Evolutionary conservation across 495 filamentous ascomycete genomes (phyloP).

Genomic region (Penicillium bialowiezense): DNA sequence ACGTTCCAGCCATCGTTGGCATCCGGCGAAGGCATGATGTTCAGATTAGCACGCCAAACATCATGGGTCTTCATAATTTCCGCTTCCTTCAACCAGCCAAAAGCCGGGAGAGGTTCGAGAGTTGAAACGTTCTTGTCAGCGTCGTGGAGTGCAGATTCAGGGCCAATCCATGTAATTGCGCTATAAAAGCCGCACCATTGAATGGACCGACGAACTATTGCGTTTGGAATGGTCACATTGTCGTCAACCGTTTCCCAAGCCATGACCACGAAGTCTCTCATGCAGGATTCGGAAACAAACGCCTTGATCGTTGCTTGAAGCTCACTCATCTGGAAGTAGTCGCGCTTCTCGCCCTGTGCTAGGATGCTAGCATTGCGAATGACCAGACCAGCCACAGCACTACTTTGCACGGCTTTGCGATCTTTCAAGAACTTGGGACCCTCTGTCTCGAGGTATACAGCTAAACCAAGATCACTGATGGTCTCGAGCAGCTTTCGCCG

Average conservation of each 20-base stretch:
- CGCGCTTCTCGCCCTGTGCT: conserved; percentile 43
- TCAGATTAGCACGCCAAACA: conserved; percentile 44
- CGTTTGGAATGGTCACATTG: conserved; percentile 42
- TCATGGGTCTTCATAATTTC: conserved; percentile 52
- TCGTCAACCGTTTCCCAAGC: conserved; percentile 57
- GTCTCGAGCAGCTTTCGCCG: conserved; percentile 35
- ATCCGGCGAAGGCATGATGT: conserved; percentile 21
- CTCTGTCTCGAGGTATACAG: conserved; percentile 49
- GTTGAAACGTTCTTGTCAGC: conserved; percentile 32
- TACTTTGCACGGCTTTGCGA: conserved; percentile 31
- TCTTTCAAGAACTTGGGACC: conserved; percentile 48
- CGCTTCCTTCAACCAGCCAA: conserved; percentile 55
- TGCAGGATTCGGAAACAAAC: conserved; percentile 52
- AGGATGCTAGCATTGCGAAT: conserved; percentile 51
- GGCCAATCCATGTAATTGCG: conserved; percentile 49
- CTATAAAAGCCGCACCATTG: conserved; percentile 59
- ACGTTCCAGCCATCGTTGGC: conserved; percentile 25
- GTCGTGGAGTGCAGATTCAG: conserved; percentile 40
- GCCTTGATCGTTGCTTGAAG: conserved; percentile 49
- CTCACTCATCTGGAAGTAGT: conserved; percentile 46
- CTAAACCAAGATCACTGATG: conserved; percentile 36
- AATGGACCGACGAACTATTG: conserved; percentile 50
- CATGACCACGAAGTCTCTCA: conserved; percentile 45
- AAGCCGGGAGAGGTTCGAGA: conserved; percentile 48
- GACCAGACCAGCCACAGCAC: conserved; percentile 42